phyloP scores from a whole-genome alignment of 2,329 filamentous ascomycete genomes.

The Lasiodiplodia gonubiensis region DNA sequence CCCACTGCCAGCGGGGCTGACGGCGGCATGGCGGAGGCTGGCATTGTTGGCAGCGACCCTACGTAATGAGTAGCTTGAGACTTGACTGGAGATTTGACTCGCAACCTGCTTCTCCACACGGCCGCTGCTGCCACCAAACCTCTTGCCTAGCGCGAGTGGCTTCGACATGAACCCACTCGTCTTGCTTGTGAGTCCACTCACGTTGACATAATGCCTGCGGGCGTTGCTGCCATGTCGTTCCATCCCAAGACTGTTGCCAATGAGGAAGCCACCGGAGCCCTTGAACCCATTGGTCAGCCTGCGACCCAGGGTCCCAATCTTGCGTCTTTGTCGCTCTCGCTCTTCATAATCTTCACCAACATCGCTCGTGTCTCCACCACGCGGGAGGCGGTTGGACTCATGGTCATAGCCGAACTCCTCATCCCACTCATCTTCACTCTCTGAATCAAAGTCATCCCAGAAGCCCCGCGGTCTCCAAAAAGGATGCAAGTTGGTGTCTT shows the following conservation, averaged over 20 bases:
- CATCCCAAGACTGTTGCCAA: conserved; percentile 63
- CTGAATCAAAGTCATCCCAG: conserved; percentile 61
- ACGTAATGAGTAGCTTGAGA: conserved; percentile 4
- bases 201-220: conserved; percentile 47
- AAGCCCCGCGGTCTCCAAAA: conserved; percentile 69
- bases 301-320: conserved; percentile 35
- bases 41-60: neutral
- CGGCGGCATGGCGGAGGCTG: neutral
- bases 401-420: conserved; percentile 31
- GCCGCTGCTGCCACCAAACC: neutral
- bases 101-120: conserved; percentile 9
- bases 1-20: conserved; percentile 2
- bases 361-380: conserved; percentile 55
- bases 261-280: conserved; percentile 53
- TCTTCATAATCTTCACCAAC: conserved; percentile 35
- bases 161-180: conserved; percentile 1
- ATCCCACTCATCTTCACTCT: conserved; percentile 45
- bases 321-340: conserved; percentile 3
- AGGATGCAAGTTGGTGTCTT: conserved; percentile 59
- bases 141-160: conserved; percentile 10
- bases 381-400: conserved; percentile 41
- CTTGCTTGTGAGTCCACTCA: neutral
- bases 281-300: conserved; percentile 47
- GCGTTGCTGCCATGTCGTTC: conserved; percentile 54
- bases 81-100: too few species aligned